Evolutionary conservation across 202 grass and related monocot species (phyloP), one percentile per base, ranked within the genome.

Genomic region (Hordeum pubiflorum): DNA sequence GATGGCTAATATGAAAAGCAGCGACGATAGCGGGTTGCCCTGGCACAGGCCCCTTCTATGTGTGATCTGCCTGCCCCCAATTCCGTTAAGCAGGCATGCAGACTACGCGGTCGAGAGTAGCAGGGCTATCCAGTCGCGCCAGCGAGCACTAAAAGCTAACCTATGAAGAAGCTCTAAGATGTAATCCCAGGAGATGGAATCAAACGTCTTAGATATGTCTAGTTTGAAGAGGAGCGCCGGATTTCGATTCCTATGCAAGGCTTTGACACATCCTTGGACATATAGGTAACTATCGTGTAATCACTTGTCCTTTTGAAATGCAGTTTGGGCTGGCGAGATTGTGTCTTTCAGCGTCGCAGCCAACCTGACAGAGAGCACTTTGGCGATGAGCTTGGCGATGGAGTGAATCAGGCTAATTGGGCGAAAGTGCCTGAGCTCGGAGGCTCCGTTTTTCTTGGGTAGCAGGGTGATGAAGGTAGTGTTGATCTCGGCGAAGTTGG

Each of bases 61-160:
- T 0, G 0, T 17, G 14, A 17, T 2, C 1, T 5, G 15, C 15
- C 14, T 6, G 0, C 17, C 17, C 0, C 2, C 1, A 0, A 1
- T 0, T 0, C 48, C 17, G 15, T 54, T 54, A 5, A 54, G 48
- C 0, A 54, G 15, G 5, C 6, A 3, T 1, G 4, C 2, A 1
- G 48, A 54, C 0, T 14, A 18, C 1, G 48, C 13, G 24, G 24
- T 26, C 24, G 24, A 1, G 48, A 17, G 5, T 4, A 54, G 48
- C 0, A n/a, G 17, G 4, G 48, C 4, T 2, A 54, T 6, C 48
- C 48, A 54, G 7, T n/a, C 48, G 1, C 15, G 4, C 48, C 48
- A n/a, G 1, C 17, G 13, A 6, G 48, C 1, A 5, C 15, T 3
- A 7, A 54, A 54, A 6, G 14, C 48, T n/a, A 54, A 2, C 2